Conservation (phyloP, 805 yeast species). For the Suhomyces pyralidae region DNA sequence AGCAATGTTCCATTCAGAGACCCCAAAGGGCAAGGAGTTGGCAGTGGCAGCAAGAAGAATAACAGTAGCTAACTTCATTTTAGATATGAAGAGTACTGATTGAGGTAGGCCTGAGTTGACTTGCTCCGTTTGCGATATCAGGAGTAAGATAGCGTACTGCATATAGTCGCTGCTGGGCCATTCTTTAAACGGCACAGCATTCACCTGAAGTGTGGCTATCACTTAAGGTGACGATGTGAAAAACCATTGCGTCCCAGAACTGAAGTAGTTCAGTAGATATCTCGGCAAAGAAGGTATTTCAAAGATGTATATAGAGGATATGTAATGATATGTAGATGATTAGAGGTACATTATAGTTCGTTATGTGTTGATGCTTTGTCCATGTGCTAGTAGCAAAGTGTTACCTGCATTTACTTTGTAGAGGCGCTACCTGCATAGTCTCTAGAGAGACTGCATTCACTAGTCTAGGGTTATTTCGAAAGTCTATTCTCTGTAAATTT, state of each 20-base stretch:
- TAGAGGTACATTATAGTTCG: background rate
- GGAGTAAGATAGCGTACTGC: background rate
- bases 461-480: background rate
- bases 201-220: background rate
- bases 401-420: background rate
- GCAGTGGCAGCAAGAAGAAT: background rate
- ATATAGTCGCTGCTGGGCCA: background rate
- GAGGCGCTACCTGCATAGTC: background rate
- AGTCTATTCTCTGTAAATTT: background rate
- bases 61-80: background rate
- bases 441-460: background rate
- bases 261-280: no score
- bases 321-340: no score
- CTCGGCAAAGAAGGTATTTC: no score
- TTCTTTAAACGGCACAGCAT: background rate
- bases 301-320: background rate
- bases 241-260: no score
- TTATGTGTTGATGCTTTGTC: background rate
- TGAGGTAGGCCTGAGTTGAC: background rate
- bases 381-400: background rate
- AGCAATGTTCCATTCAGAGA: background rate
- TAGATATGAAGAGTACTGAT: background rate
- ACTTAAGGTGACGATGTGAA: no score
- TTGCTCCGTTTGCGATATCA: background rate
- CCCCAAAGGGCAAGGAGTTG: background rate